phyloP scores from a whole-genome alignment of 2,329 filamentous ascomycete species.

The Epichloe sylvatica region DNA sequence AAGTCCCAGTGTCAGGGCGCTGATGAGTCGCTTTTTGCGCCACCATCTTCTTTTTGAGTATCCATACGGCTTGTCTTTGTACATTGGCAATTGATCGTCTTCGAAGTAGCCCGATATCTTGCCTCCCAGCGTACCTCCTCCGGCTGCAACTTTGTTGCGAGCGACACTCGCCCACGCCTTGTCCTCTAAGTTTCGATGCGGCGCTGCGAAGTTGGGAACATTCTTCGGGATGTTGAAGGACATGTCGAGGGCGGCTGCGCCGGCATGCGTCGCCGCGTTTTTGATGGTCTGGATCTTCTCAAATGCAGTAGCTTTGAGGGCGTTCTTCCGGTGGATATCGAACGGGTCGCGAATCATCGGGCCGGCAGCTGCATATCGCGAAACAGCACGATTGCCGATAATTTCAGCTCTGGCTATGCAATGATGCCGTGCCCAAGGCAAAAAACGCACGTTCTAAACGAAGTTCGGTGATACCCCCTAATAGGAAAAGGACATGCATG shows the following conservation, averaged over 20 bases:
- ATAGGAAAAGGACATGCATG: too few relatives aligned
- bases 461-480: too few relatives aligned
- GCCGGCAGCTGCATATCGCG: conserved; percentile 17
- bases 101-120: conserved; percentile 53
- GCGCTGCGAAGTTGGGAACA: conserved; percentile 53
- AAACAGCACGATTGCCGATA: background rate
- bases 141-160: conserved; percentile 20
- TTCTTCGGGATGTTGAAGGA: conserved; percentile 54
- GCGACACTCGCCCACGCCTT: conserved; percentile 44
- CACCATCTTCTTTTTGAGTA: conserved; percentile 46
- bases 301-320: conserved; percentile 34
- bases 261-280: conserved; percentile 35
- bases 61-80: conserved; percentile 94
- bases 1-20: conserved; percentile 36
- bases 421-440: too few relatives aligned
- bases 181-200: conserved; percentile 52
- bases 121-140: conserved; percentile 29
- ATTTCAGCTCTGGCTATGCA: background rate
- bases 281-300: conserved; percentile 30
- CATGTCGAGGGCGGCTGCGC: conserved; percentile 41
- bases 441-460: too few relatives aligned
- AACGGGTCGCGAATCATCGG: conserved; percentile 32
- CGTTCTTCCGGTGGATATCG: conserved; percentile 28
- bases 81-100: conserved; percentile 60
- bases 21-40: conserved; percentile 51